Conservation (phyloP, 2,329 filamentous ascomycete species). For the Cyphellophora europaea region DNA sequence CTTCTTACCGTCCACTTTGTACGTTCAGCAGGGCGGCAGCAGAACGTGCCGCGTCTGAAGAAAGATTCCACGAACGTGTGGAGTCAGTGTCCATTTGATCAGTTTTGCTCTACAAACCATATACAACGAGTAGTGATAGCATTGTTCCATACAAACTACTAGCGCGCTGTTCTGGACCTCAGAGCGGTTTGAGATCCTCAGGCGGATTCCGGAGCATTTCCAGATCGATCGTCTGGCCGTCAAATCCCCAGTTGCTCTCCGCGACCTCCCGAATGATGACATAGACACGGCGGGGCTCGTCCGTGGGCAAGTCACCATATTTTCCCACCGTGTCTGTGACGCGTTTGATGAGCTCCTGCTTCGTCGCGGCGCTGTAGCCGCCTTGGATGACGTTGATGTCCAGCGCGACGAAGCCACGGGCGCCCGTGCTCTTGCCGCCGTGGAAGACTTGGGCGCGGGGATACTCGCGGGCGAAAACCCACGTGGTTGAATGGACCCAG, state of each 20-base stretch:
- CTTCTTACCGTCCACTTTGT: too few relatives aligned
- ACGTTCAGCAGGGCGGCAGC: too few relatives aligned
- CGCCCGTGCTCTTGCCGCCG: not conserved
- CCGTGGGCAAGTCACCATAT: not conserved
- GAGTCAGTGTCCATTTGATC: too few relatives aligned
- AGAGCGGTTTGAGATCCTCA: not conserved
- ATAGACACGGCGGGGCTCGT: not conserved
- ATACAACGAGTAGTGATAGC: too few relatives aligned
- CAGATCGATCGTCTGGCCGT: not conserved
- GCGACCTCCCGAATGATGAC: not conserved
- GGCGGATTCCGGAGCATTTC: not conserved
- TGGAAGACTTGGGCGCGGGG: not conserved
- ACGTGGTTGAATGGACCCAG: not conserved
- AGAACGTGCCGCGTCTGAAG: too few relatives aligned
- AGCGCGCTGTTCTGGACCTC: too few relatives aligned
- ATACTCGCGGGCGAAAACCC: not conserved
- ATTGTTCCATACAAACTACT: too few relatives aligned
- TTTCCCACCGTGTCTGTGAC: conserved; percentile 49
- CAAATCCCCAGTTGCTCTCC: not conserved
- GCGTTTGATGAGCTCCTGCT: conserved; percentile 65
- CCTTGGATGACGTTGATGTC: not conserved
- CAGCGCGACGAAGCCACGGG: not conserved
- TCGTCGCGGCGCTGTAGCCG: conserved; percentile 46
- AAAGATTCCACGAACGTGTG: too few relatives aligned
- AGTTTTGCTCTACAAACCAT: too few relatives aligned